Evolutionary conservation across 202 grass and related monocot species (phyloP), one percentile per base, ranked within the genome.

Genomic region (Setaria italica): DNA sequence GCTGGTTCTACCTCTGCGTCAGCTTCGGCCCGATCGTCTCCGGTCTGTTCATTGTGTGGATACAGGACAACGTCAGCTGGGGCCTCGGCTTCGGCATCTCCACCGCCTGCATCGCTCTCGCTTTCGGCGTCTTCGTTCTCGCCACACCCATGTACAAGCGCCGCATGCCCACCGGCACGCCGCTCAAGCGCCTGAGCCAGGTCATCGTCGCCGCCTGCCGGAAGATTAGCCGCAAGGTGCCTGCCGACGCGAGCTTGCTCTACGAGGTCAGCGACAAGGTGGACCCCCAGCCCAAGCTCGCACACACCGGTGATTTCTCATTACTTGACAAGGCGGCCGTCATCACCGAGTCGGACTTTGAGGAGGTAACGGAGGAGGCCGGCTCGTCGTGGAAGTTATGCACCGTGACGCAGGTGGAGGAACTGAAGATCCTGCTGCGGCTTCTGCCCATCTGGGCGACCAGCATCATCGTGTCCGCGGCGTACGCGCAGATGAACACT

Each of bases 391-490:
- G 89, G 89, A 87, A 59, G 21, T 46, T 89, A 32, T 97, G 94
- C 76, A 97, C 94, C 0, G 85, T 97, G 76, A 97, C 85, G 30
- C 94, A 97, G 87, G 91, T 97, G 32, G 91, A 97, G 70, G 94
- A 97, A 76, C 73, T 93, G 63, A 97, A 97, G 80, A 93, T 97
- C 67, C 67, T 97, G 20, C 34, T 97, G 4, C 82, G 93, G 0
- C 76, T 95, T 4, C 30, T 95, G 9, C 93, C 93, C 13, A 87
- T 92, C 41, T 95, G 93, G 93, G 75, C 64, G 43, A 90, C 85
- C 37, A 86, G 90, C 82, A 59, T 92, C 70, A 39, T 92, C 77
- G 49, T 87, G 11, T 87, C 93, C 1, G 42, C 93, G 32, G 88
- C 88, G 16, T 84, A 79, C 79, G 68, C 72, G 69, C 93, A 95